Conservation (phyloP, 208 protist genomes). For the Endotrypanum monterogeii region DNA sequence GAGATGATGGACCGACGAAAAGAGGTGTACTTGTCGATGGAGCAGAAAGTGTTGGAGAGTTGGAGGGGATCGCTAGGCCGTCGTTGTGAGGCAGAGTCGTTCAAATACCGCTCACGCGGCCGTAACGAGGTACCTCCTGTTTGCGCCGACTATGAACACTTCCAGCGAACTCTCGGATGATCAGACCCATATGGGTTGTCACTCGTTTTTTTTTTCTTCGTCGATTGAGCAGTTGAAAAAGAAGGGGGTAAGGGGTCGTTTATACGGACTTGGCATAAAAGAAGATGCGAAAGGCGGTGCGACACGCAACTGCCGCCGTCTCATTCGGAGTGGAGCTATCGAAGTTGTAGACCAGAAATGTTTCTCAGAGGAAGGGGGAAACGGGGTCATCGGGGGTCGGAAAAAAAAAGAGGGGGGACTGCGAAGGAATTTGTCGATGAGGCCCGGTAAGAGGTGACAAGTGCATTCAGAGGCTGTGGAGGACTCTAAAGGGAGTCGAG, state of each 20-base stretch:
- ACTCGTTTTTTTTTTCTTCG: background rate
- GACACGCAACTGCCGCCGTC: background rate
- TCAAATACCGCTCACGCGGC: constrained; percentile 60
- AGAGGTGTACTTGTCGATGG: constrained; percentile 41
- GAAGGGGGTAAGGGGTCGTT: background rate
- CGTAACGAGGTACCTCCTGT: constrained; percentile 64
- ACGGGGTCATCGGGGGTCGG: background rate
- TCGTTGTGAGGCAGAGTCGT: constrained; percentile 82
- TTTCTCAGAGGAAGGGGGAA: background rate
- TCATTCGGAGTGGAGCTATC: background rate
- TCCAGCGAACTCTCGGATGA: constrained; percentile 46
- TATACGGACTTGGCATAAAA: too few species aligned
- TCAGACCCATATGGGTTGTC: background rate
- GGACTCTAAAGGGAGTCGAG: background rate
- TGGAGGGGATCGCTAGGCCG: constrained; percentile 70
- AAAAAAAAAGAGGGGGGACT: background rate
- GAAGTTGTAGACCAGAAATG: background rate
- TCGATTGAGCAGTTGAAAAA: too few species aligned
- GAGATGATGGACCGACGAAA: constrained; percentile 54
- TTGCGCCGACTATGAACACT: constrained; percentile 58
- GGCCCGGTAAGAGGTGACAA: background rate
- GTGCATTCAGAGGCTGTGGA: background rate
- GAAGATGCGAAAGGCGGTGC: background rate
- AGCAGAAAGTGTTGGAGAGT: constrained; percentile 67
- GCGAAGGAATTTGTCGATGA: background rate